Evolutionary conservation across 1,284 basidiomycete genomes (phyloP).

Genomic region (Golubevia pallescens): DNA sequence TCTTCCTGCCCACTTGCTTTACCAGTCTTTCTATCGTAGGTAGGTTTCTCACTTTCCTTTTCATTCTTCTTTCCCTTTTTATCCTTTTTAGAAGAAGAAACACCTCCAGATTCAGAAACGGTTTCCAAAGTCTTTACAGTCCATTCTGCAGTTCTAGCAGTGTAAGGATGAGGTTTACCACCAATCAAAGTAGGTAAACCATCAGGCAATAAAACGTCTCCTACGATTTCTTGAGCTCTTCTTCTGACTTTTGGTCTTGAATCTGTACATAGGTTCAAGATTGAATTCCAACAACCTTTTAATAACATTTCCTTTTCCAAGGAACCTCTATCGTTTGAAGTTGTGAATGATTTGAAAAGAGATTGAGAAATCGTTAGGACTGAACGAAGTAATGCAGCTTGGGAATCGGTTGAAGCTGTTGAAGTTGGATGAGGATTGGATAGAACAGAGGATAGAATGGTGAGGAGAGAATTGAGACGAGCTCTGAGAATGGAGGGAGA

Average conservation of each 20-base stretch:
- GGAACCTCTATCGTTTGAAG: slow-evolving; percentile 69
- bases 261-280: slow-evolving; percentile 84
- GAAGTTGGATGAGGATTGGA: slow-evolving; percentile 37
- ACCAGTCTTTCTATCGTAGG: slow-evolving; percentile 52
- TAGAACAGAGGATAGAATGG: slow-evolving; percentile 41
- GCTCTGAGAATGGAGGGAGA: slow-evolving; percentile 44
- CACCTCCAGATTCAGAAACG: too few species aligned
- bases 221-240: slow-evolving; percentile 83
- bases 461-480: slow-evolving; percentile 33
- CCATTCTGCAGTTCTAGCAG: slow-evolving; percentile 68
- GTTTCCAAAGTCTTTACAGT: too few species aligned
- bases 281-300: slow-evolving; percentile 68
- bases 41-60: slow-evolving; percentile 7
- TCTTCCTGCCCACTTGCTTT: slow-evolving; percentile 44
- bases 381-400: too few species aligned
- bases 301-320: slow-evolving; percentile 41
- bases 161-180: slow-evolving; percentile 79
- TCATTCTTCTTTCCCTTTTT: too few species aligned
- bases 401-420: slow-evolving; percentile 15
- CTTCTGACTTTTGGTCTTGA: slow-evolving; percentile 91
- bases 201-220: slow-evolving; percentile 68
- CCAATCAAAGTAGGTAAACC: background rate
- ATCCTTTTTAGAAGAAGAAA: too few species aligned
- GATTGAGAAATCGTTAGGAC: background rate
- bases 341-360: slow-evolving; percentile 73